Base-by-base conservation (phyloP, 352 stramenopile genomes). In the Globisporangium nagaii region DNA sequence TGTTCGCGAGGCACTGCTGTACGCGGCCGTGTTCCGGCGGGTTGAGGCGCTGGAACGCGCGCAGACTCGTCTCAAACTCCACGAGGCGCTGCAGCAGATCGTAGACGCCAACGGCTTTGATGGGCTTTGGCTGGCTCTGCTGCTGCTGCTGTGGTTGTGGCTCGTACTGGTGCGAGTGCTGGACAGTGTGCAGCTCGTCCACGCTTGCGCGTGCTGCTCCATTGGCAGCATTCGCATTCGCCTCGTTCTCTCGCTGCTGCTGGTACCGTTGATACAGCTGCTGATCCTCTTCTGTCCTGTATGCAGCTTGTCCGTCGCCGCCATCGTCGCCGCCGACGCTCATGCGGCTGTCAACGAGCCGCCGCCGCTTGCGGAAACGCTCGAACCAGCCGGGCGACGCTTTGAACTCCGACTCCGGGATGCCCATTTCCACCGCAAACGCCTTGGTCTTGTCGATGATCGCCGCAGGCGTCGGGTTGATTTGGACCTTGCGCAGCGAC, bases 1-100 rank as follows among this genome's bases (percentile, higher is more conserved):
- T 35, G 17, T 54, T 60, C 27, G 53, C 54, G 35, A 60, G 54
- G 19, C 54, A 55, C 36, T 60, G 54, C 54, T 60, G 43, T 34
- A 53, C 25, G 28, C 54, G 54, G 0, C 17, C 22, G 44, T 35
- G 20, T 44, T 60, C 54, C 6, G n/a, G 3, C 15, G 54, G 28
- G 19, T 55, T 44, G 35, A 49, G 8, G 11, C 36, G 35, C 35
- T 55, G 54, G 36, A 60, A 55, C 15, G 25, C n/a, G 13, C 54
- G 44, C 25, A 60, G 27, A 20, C 31, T 34, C 19, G 7, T 35
- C 28, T 60, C 54, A 25, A 60, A 60, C 25, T 42, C 35, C 9
- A 53, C 44, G 15, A 60, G 35, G 1, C 36, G 36, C 11, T 37
- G 44, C 34, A 60, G 35, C 13, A 60, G 43, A 7, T 40, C 27